Conservation (phyloP, 1,139 yeast species). For the Magnusiomyces clavatus region DNA sequence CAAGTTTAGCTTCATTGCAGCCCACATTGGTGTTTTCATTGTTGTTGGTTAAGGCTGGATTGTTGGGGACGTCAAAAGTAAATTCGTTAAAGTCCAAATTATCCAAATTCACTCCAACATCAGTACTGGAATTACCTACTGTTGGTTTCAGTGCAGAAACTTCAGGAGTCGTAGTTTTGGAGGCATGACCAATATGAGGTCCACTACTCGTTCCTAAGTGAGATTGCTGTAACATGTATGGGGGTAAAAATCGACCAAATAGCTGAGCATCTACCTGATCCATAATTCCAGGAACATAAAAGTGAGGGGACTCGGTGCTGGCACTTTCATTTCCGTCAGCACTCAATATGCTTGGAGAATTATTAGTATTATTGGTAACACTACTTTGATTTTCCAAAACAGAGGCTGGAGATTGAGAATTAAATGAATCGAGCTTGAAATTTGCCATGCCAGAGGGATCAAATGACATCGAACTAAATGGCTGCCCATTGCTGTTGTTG, state of each 20-base stretch:
- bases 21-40: not conserved
- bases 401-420: too few species aligned
- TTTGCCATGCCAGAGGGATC: not conserved
- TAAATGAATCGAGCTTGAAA: not conserved
- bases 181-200: constrained; percentile 1
- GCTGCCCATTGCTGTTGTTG: not conserved
- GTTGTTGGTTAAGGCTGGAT: not conserved
- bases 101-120: too few species aligned
- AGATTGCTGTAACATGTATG: constrained; percentile 50
- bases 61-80: not conserved
- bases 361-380: too few species aligned
- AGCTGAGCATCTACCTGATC: constrained; percentile 78
- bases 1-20: not conserved
- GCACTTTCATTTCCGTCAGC: not conserved
- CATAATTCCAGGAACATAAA: constrained; percentile 70
- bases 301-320: constrained; percentile 10
- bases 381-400: too few species aligned
- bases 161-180: too few species aligned
- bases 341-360: too few species aligned
- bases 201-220: constrained; percentile 2
- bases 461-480: not conserved
- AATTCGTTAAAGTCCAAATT: too few species aligned
- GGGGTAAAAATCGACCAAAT: constrained; percentile 77
- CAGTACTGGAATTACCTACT: too few species aligned
- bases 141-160: too few species aligned